Percentiles rank a stretch among this genome's conserved stretches.
These are phyloP conservation scores for Saccharomyces hybrid DNA, from an alignment of 1,139 yeast species.

Conservation along the genomic window DNA sequence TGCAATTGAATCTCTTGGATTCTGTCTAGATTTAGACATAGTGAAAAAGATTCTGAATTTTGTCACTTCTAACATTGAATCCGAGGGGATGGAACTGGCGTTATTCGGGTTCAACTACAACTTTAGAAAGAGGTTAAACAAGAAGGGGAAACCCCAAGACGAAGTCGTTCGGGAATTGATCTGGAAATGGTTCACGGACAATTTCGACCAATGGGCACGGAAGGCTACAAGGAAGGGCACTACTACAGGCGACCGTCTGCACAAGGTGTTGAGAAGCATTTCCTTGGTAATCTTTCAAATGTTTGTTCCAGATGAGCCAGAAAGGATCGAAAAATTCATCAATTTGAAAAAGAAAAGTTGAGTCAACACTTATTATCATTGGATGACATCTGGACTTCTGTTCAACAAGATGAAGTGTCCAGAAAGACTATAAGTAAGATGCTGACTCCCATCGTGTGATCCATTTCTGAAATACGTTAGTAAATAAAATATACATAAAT, in stretches of 20 bases:
- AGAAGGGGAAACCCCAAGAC: constrained; percentile 11
- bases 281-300: constrained; percentile 39
- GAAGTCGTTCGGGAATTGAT: constrained; percentile 25
- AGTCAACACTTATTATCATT: constrained; percentile 6
- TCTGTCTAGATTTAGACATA: constrained; percentile 39
- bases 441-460: background rate
- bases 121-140: constrained; percentile 8
- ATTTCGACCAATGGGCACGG: constrained; percentile 45
- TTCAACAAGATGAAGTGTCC: background rate
- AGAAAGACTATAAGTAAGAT: background rate
- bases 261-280: constrained; percentile 38
- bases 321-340: constrained; percentile 32
- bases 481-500: background rate
- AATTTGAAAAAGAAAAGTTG: constrained; percentile 27
- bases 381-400: background rate
- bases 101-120: constrained; percentile 44
- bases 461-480: background rate
- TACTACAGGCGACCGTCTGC: constrained; percentile 34
- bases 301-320: constrained; percentile 34
- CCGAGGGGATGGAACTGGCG: constrained; percentile 46
- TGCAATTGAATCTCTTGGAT: constrained; percentile 50
- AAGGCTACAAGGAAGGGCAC: constrained; percentile 42
- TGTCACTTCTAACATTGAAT: constrained; percentile 48
- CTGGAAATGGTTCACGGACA: constrained; percentile 50
- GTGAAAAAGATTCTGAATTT: constrained; percentile 48